Evolutionary conservation across 345 rosid genomes (phyloP).

Genomic region (Fremontodendron californicum): DNA sequence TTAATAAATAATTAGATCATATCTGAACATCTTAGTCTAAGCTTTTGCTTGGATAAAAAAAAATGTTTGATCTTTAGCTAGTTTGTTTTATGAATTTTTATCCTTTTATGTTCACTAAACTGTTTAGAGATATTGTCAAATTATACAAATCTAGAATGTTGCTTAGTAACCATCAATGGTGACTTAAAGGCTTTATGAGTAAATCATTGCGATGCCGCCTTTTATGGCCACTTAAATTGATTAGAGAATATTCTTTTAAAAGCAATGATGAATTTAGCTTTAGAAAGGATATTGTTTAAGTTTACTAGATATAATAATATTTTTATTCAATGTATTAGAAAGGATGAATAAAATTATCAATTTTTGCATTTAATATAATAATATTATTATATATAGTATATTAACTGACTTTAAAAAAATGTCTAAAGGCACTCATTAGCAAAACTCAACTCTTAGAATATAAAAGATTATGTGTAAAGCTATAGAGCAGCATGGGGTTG

Average conservation of each 20-base stretch:
- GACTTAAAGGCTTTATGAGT: background rate
- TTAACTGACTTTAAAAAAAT: too few species aligned
- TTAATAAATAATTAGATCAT: too few species aligned
- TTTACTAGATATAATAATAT: too few species aligned
- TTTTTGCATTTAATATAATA: too few species aligned
- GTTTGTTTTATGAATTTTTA: background rate
- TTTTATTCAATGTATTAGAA: too few species aligned
- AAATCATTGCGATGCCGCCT: background rate
- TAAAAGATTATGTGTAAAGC: background rate
- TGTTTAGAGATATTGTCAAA: background rate
- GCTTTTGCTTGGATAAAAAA: background rate
- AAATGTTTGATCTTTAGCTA: background rate
- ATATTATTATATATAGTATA: too few species aligned
- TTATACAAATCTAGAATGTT: background rate
- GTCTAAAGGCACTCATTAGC: too few species aligned
- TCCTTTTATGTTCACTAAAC: background rate
- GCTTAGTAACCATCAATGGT: background rate
- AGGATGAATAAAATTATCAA: too few species aligned
- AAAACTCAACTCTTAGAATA: too few species aligned
- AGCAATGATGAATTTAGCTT: conserved; percentile 4
- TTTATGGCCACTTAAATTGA: conserved; percentile 1
- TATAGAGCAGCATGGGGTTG: background rate
- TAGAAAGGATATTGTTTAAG: too few species aligned
- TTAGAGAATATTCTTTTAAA: background rate
- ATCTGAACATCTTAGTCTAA: background rate